These are phyloP conservation scores for Xylaria sp. DNA, from an alignment of 2,329 filamentous ascomycete species.

Conservation along the genomic window DNA sequence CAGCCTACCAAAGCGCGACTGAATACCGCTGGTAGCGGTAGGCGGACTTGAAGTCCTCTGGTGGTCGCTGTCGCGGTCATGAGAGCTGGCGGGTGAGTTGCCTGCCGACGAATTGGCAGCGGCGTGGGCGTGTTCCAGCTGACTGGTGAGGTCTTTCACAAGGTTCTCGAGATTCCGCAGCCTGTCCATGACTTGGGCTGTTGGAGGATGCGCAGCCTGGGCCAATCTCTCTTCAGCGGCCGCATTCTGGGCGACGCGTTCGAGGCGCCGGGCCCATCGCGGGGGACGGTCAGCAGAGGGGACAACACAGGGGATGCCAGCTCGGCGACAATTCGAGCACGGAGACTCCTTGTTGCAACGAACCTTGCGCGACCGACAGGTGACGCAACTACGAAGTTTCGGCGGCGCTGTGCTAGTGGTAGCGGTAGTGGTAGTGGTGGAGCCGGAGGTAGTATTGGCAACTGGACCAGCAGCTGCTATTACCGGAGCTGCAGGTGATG, in stretches of 20 bases:
- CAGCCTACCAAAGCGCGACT: constrained; percentile 60
- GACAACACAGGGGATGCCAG: constrained; percentile 63
- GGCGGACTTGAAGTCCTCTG: constrained; percentile 19
- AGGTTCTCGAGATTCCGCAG: constrained; percentile 61
- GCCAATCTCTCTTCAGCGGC: constrained; percentile 53
- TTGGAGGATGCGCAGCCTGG: constrained; percentile 45
- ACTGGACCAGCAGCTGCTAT: too few relatives aligned
- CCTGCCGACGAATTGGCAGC: constrained; percentile 42
- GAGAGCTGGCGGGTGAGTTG: constrained; percentile 47
- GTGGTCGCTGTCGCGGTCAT: constrained; percentile 39
- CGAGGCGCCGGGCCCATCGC: constrained; percentile 65
- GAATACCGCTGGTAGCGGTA: constrained; percentile 42
- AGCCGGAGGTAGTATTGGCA: too few relatives aligned
- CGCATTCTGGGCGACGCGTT: constrained; percentile 52
- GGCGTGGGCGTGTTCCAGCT: constrained; percentile 58
- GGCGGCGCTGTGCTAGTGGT: not conserved
- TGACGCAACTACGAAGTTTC: constrained; percentile 45
- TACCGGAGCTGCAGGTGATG: not conserved
- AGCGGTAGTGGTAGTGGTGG: not conserved
- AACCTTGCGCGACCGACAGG: constrained; percentile 65
- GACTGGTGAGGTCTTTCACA: constrained; percentile 61
- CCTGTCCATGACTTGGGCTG: constrained; percentile 59
- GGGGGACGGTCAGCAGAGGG: constrained; percentile 62
- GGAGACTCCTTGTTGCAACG: constrained; percentile 67
- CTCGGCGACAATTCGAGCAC: constrained; percentile 67